Evolutionary conservation across 176 grass and related monocot species (phyloP), one percentile per base, ranked within the genome.

Genomic region (Stipa capillata): DNA sequence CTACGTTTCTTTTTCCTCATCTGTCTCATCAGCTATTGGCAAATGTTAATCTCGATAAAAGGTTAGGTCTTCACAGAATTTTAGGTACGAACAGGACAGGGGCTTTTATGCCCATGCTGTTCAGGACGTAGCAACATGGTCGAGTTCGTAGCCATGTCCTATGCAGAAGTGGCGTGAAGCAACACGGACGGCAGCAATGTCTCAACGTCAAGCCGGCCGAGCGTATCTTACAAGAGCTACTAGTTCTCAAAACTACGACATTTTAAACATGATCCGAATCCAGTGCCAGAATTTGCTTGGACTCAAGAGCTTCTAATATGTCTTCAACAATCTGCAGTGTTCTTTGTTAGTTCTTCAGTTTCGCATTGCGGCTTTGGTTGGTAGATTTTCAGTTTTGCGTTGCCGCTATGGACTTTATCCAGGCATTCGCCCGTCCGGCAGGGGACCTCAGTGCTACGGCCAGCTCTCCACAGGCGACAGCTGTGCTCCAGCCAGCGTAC

Each of bases 401-500:
- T n/a, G n/a, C n/a, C n/a, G n/a, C n/a, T n/a, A n/a, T n/a, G n/a
- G n/a, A n/a, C n/a, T n/a, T n/a, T n/a, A n/a, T n/a, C n/a, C n/a
- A n/a, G n/a, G n/a, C n/a, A n/a, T n/a, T n/a, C n/a, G n/a, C n/a
- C n/a, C n/a, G n/a, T n/a, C 35, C 12, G 44, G 48, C 44, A 2
- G 35, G 34, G 3, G 12, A 36, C 21, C 81, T 51, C 70, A 15
- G 17, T 16, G 34, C 25, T 69, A 35, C 48, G 27, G 49, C 52
- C 64, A 69, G 74, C 73, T 60, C 43, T 58, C 40, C 43, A n/a
- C n/a, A n/a, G n/a, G n/a, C n/a, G n/a, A 72, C 65, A 85, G 66
- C 66, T 79, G 56, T 73, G 53, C 44, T 63, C 31, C 53, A 32
- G 24, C 42, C 18, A 63, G 43, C 44, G 75, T 79, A 79, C n/a